Evolutionary conservation across 768 basidiomycete genomes (phyloP).

Genomic region (Myochromella boudieri): DNA sequence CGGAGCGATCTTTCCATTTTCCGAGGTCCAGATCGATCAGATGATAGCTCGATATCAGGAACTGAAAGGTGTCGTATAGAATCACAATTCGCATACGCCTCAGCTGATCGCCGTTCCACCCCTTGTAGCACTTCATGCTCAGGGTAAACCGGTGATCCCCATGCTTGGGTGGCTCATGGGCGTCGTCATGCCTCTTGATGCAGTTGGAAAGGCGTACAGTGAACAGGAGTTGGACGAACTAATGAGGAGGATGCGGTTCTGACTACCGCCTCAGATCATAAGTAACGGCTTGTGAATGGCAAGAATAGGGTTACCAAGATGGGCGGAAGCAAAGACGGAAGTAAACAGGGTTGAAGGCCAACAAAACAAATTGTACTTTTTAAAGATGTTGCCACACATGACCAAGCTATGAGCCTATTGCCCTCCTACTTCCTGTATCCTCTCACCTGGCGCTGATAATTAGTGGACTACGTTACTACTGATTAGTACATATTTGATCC

Average conservation of each 20-base stretch:
- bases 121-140: conserved; percentile 26
- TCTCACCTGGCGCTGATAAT: too few relatives aligned
- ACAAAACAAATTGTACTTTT: conserved; percentile 17
- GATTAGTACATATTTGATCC: too few relatives aligned
- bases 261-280: too few relatives aligned
- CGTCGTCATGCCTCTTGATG: conserved; percentile 42
- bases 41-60: conserved; percentile 36
- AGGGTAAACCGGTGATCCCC: conserved; percentile 30
- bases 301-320: conserved; percentile 8
- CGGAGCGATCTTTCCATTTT: conserved; percentile 35
- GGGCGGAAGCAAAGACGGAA: conserved; percentile 36
- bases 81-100: not conserved
- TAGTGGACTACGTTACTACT: too few relatives aligned
- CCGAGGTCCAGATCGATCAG: conserved; percentile 35
- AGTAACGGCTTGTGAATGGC: too few relatives aligned
- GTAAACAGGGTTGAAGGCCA: conserved; percentile 28
- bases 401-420: too few relatives aligned
- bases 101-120: conserved; percentile 9
- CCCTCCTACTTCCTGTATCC: too few relatives aligned
- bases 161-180: conserved; percentile 42
- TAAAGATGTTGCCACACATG: conserved; percentile 15
- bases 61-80: conserved; percentile 31
- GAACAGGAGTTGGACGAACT: conserved; percentile 32
- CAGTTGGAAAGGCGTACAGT: conserved; percentile 24
- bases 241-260: conserved; percentile 30